Evolutionary conservation across 2,329 filamentous ascomycete species (phyloP).

Genomic region (Diplodia sapinea): DNA sequence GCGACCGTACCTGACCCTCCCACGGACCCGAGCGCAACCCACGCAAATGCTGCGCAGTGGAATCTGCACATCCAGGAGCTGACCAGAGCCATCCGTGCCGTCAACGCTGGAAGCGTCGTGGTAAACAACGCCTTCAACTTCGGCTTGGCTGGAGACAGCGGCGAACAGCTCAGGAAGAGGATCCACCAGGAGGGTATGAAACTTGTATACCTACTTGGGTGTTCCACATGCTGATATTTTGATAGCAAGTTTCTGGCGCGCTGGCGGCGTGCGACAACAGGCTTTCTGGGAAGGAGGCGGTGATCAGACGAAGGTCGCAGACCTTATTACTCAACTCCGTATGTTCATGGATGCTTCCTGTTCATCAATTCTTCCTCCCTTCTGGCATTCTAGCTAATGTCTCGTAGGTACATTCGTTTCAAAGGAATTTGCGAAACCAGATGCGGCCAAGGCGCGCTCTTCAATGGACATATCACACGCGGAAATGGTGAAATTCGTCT

Average conservation of each 20-base stretch:
- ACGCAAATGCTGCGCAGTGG: background rate
- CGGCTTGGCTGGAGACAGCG: background rate
- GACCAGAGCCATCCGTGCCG: fast-evolving
- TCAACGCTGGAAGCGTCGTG: background rate
- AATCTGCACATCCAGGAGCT: background rate
- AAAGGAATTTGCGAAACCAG: no score
- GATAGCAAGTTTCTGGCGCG: background rate
- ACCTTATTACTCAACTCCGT: background rate
- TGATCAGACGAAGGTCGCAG: background rate
- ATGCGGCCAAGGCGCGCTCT: no score
- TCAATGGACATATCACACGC: no score
- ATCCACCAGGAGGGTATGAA: background rate
- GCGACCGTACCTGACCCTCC: no score
- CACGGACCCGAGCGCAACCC: background rate
- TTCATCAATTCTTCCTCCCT: background rate
- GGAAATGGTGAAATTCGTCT: no score
- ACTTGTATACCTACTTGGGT: background rate
- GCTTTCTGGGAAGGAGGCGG: background rate
- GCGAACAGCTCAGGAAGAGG: background rate
- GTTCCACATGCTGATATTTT: background rate
- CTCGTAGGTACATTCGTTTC: no score
- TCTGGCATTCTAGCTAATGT: no score
- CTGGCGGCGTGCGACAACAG: background rate
- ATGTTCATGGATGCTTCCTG: background rate
- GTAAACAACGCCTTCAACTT: background rate